Conservation (phyloP, 441 rosid species). For the Viola pubescens region DNA sequence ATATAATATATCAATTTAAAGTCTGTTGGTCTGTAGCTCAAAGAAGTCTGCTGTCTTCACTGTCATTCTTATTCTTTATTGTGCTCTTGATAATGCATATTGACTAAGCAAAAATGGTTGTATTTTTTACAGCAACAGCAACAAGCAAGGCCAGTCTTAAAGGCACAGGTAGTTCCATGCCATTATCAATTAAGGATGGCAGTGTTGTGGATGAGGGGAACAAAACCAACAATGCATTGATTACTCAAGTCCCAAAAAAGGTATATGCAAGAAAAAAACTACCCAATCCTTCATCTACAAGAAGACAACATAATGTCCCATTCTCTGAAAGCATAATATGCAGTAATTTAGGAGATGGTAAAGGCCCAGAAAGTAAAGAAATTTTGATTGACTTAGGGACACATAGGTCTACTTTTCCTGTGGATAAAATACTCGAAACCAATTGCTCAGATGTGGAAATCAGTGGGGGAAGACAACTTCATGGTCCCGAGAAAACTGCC, state of each 20-base stretch:
- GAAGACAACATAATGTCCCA: constrained; percentile 22
- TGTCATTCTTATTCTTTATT: background rate
- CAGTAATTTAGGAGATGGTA: constrained; percentile 27
- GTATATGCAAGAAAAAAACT: constrained; percentile 47
- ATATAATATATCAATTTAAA: too few relatives aligned
- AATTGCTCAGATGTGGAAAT: constrained; percentile 18
- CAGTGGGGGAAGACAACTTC: constrained; percentile 23
- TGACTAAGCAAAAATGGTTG: constrained; percentile 1
- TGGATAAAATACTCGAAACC: constrained; percentile 18
- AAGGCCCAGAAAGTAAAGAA: constrained; percentile 19
- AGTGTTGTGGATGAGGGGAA: constrained; percentile 15
- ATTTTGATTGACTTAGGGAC: constrained; percentile 22
- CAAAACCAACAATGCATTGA: constrained; percentile 19
- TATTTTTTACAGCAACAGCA: constrained; percentile 16
- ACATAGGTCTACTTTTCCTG: constrained; percentile 23
- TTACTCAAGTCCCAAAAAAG: constrained; percentile 25
- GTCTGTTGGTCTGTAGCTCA: too few relatives aligned
- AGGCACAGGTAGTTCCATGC: constrained; percentile 18
- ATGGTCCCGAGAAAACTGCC: constrained; percentile 20
- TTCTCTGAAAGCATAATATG: constrained; percentile 40
- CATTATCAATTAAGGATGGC: constrained; percentile 20
- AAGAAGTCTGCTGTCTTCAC: background rate
- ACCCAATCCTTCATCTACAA: constrained; percentile 21
- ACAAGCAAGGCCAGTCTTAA: constrained; percentile 11
- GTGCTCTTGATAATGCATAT: background rate